A percentile compares a stretch with the other conserved stretches of the same genome.
These are phyloP conservation scores for Kernera saxatilis DNA, from an alignment of 345 rosid genomes.

Conservation along the genomic window DNA sequence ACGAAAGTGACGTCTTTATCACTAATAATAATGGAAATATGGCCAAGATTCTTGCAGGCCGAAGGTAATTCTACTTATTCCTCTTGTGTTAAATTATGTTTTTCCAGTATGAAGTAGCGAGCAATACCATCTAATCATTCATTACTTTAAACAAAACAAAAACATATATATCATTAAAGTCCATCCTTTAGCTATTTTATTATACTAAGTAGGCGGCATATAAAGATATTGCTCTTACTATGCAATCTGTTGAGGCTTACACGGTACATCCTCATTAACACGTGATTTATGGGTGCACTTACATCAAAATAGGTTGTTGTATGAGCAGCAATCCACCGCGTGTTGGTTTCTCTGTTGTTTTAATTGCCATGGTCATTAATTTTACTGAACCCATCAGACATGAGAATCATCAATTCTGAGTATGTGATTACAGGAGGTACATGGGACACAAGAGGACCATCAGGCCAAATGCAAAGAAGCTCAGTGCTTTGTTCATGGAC, in stretches of 20 bases:
- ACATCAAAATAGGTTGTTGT: background rate
- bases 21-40: conserved; percentile 96
- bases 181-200: background rate
- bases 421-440: conserved; percentile 62
- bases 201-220: background rate
- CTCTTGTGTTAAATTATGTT: background rate
- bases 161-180: background rate
- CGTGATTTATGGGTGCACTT: background rate
- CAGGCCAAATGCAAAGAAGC: conserved; percentile 88
- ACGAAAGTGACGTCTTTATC: conserved; percentile 92
- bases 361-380: background rate
- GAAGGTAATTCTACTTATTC: conserved; percentile 54
- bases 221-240: background rate
- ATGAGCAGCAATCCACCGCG: background rate
- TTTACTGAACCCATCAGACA: background rate
- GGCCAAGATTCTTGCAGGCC: conserved; percentile 98
- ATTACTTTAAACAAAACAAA: background rate
- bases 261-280: background rate
- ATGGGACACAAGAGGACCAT: conserved; percentile 95
- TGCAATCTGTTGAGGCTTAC: background rate
- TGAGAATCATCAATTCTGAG: background rate
- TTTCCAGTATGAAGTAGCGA: background rate
- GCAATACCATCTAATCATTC: background rate
- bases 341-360: background rate
- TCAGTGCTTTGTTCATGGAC: conserved; percentile 66